These are phyloP conservation scores for Tolypocladium pustulatum DNA, from an alignment of 2,329 filamentous ascomycete species.

Conservation along the genomic window DNA sequence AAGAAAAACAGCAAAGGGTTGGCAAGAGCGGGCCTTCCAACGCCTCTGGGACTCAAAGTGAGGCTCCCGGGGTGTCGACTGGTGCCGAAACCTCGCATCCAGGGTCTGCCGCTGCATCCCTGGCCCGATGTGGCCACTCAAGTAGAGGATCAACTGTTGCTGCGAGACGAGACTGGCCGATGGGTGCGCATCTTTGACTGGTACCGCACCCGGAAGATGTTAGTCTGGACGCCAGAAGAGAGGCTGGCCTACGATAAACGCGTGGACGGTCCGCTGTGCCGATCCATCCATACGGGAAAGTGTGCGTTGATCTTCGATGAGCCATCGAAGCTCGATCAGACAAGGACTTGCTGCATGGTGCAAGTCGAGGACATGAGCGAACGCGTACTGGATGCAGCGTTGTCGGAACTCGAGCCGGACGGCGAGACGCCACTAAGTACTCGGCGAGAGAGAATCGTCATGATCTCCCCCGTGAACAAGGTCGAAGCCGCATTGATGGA, in stretches of 20 bases:
- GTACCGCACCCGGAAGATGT: slow-evolving; percentile 10
- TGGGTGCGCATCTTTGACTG: slow-evolving; percentile 11
- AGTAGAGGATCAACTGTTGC: slow-evolving; percentile 6
- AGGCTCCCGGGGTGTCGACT: slow-evolving; percentile 6
- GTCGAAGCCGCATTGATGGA: slow-evolving; percentile 5
- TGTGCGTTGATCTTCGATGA: slow-evolving; percentile 7
- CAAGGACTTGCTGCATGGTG: slow-evolving; percentile 4
- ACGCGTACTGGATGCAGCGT: background rate
- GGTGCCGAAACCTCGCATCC: background rate
- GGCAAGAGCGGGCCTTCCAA: slow-evolving; percentile 5
- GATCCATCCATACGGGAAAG: slow-evolving; percentile 5
- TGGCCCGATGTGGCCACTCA: slow-evolving; percentile 8
- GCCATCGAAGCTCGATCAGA: background rate
- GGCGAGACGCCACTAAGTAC: background rate
- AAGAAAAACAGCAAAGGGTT: background rate
- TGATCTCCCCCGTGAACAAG: slow-evolving; percentile 3
- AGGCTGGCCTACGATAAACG: slow-evolving; percentile 4
- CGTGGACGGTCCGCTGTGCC: slow-evolving; percentile 7
- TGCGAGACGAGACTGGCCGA: slow-evolving; percentile 3
- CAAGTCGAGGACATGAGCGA: slow-evolving; percentile 1
- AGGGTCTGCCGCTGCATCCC: slow-evolving; percentile 6
- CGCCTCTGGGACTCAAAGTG: slow-evolving; percentile 8
- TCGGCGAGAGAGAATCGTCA: slow-evolving; percentile 3
- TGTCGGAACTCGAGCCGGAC: background rate
- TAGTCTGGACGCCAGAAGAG: slow-evolving; percentile 8